Conservation (phyloP, 2,329 filamentous ascomycete species). For the Talaromyces verruculosus region DNA sequence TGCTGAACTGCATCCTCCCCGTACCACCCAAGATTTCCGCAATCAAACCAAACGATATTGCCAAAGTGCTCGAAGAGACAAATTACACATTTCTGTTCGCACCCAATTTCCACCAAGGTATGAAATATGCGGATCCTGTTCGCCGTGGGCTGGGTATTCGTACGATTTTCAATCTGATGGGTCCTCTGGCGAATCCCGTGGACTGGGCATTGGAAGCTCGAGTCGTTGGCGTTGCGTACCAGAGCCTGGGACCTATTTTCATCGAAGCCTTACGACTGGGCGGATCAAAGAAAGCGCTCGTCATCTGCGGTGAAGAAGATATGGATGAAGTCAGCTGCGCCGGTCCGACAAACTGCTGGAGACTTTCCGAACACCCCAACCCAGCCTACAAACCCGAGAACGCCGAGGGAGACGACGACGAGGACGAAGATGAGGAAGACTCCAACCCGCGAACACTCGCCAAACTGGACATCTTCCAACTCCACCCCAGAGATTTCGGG, state of each 20-base stretch:
- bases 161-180: conserved; percentile 96
- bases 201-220: conserved; percentile 83
- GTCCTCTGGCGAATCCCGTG: conserved; percentile 86
- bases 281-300: conserved; percentile 77
- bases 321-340: conserved; percentile 95
- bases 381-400: conserved; percentile 38
- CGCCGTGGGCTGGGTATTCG: conserved; percentile 87
- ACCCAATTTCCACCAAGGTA: conserved; percentile 92
- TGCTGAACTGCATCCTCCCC: conserved; percentile 74
- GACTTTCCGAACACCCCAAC: conserved; percentile 58
- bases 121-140: conserved; percentile 82
- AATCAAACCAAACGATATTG: conserved; percentile 69
- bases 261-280: conserved; percentile 76
- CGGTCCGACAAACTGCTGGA: conserved; percentile 86
- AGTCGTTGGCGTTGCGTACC: conserved; percentile 87
- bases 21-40: conserved; percentile 71
- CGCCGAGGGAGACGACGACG: conserved; percentile 28
- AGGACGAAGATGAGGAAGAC: conserved; percentile 48
- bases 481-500: conserved; percentile 86
- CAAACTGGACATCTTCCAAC: conserved; percentile 71
- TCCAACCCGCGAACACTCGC: conserved; percentile 45
- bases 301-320: conserved; percentile 92
- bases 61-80: conserved; percentile 69
- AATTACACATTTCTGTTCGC: conserved; percentile 97
- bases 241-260: conserved; percentile 84